Base-by-base conservation (phyloP, 345 rosid genomes). In the Bretschneidera sinensis region DNA sequence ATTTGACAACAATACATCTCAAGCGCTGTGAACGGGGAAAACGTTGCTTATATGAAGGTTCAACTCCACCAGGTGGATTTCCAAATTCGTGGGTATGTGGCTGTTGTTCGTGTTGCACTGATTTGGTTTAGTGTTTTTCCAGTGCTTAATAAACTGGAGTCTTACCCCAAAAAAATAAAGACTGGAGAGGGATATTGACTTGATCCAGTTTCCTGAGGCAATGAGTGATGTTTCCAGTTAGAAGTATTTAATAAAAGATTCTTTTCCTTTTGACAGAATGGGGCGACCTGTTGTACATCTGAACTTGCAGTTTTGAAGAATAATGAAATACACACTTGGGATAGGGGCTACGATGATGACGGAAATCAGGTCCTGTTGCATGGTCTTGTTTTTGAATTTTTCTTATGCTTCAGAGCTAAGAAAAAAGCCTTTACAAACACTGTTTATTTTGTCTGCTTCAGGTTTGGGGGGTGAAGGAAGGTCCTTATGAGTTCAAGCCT, bases 341-440 rank as follows among this genome's bases (percentile, higher is more conserved):
- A 94, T 66, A 79, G 89, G 39, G 96, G 99, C 24, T 92, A 80
- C 8, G 96, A 87, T n/a, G 87, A 80, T 5, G 74, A 79, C 60
- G 84, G 78, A 45, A 89, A 83, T 65, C 97, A 90, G 89, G 99
- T 90, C n/a, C n/a, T n/a, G n/a, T n/a, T n/a, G n/a, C n/a, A 17
- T 24, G 15, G 45, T 39, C 9, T 39, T 39, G 16, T 15, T 18
- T 33, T 39, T 20, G 39, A 52, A 0, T 57, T 16, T 17, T 45
- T 39, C 43, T 25, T 22, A 16, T 51, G 21, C 22, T 17, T 11
- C 23, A 56, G 20, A 14, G 10, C 11, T 31, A 43, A 31, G 53
- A 17, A 0, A 10, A n/a, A 52, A 34, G 43, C 22, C 34, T 25
- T 17, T 0, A 2, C 15, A 24, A 9, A 60, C 18, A 59, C 23